Evolutionary conservation across 176 grass and related monocot genomes (phyloP).

Genomic region (Puccinellia tenuiflora): DNA sequence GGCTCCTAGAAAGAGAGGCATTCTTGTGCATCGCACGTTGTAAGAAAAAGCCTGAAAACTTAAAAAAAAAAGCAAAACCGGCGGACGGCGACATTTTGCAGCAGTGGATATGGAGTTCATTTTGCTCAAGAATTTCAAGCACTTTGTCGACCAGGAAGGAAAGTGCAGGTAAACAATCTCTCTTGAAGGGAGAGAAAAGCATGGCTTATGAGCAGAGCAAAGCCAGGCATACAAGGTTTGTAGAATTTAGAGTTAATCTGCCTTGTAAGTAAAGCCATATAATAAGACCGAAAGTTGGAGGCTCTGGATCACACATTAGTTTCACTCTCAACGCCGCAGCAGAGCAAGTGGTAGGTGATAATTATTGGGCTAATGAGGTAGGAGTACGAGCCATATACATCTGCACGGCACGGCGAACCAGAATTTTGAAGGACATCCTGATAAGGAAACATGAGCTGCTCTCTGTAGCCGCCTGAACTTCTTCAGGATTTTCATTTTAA

Average conservation of each 20-base stretch:
- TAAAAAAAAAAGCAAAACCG: not conserved
- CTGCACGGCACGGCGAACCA: slow-evolving; percentile 7
- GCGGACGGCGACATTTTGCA: not conserved
- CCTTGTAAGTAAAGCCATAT: slow-evolving; percentile 37
- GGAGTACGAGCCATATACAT: not conserved
- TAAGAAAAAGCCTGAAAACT: not conserved
- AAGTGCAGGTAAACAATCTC: not conserved
- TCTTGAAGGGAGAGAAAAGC: not conserved
- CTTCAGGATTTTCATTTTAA: not conserved
- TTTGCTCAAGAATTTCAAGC: not conserved
- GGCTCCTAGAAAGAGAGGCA: not conserved
- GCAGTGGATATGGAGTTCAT: not conserved
- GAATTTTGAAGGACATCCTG: not conserved
- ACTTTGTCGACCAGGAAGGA: not conserved
- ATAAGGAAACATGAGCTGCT: slow-evolving; percentile 32
- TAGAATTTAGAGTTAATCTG: not conserved
- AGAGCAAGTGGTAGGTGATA: slow-evolving; percentile 2
- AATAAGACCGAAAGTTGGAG: slow-evolving; percentile 12
- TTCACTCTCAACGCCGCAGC: not conserved
- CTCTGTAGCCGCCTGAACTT: not conserved
- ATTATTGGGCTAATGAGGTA: not conserved
- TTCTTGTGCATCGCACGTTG: not conserved
- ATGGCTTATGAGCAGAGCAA: slow-evolving; percentile 8
- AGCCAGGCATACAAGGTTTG: not conserved
- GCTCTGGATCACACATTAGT: not conserved